Evolutionary conservation across 306 rosid genomes (phyloP), one percentile per base, ranked within the genome.

Genomic region (Purshia tridentata): DNA sequence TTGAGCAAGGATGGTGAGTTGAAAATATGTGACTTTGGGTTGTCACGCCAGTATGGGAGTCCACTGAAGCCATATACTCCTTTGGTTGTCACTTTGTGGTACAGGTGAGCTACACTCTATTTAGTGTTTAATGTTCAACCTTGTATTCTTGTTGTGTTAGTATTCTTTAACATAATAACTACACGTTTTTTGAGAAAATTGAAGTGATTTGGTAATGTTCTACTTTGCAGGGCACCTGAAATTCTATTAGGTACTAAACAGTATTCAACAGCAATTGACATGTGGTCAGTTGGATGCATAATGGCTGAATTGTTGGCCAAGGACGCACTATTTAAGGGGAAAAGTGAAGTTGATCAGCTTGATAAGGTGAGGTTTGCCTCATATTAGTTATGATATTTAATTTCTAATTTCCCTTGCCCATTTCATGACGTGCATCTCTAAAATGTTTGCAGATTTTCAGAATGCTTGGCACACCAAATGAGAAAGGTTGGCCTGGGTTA

Each of bases 241-340:
- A 86, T 95, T 20, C 80, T 95, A 46, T 62, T 95, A 37, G 98
- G 98, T 0, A 59, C 86, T 23, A 87, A 81, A 60, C 88, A 90
- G 73, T 95, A 95, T 84, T 95, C 99, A 8, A 95, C 96, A 2
- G 98, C 99, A 9, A 84, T 95, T 79, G 99, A 95, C 73, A 84
- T 95, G 96, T 95, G 99, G 99, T 95, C 99, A 0, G 86, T 91
- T 52, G 99, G 99, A 23, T 95, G 99, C 70, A 88, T 95, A 82
- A 89, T 95, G 98, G 98, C 96, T 7, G 99, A 95, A 73, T 70
- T 91, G 74, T 54, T 95, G 77, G 84, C 92, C 0, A 90, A 86
- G 88, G 83, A 82, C 19, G 86, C 99, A n/a, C 89, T 95, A 9
- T 95, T 95, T 73, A 85, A 29, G 54, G 99, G 98, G 9, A 91